These are phyloP conservation scores for Chaetomiaceae sp. DNA, from an alignment of 2,329 filamentous ascomycete species.

Conservation along the genomic window DNA sequence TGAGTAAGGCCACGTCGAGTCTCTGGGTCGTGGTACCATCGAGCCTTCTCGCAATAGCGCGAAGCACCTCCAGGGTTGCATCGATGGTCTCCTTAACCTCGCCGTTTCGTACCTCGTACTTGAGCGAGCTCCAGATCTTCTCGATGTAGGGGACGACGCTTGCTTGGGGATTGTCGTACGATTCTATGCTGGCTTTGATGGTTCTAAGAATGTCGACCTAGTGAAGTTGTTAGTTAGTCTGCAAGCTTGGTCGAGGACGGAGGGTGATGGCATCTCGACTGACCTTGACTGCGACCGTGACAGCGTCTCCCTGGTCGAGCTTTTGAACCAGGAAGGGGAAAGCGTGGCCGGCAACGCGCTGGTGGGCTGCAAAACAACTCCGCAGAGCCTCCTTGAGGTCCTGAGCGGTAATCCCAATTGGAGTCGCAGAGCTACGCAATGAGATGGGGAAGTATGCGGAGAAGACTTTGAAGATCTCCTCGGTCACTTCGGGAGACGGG, in stretches of 20 bases:
- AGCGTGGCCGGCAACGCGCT: constrained; percentile 39
- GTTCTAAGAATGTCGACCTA: constrained; percentile 52
- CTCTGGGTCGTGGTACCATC: constrained; percentile 28
- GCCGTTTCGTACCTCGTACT: constrained; percentile 57
- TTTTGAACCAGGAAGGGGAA: constrained; percentile 52
- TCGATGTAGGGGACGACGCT: constrained; percentile 44
- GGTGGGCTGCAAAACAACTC: constrained; percentile 47
- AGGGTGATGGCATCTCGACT: constrained; percentile 3
- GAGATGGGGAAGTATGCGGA: constrained; percentile 58
- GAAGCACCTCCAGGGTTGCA: constrained; percentile 49
- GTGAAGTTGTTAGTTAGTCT: constrained; percentile 1
- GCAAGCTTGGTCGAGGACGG: not conserved
- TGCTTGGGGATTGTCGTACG: constrained; percentile 41
- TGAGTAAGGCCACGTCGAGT: constrained; percentile 20
- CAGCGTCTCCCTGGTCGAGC: constrained; percentile 52
- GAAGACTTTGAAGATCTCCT: constrained; percentile 48
- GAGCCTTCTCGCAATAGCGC: constrained; percentile 42
- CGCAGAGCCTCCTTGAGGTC: constrained; percentile 49
- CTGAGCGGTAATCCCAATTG: constrained; percentile 47
- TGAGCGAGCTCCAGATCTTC: constrained; percentile 54
- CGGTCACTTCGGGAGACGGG: constrained; percentile 39
- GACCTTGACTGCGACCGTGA: constrained; percentile 54
- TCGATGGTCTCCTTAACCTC: constrained; percentile 53
- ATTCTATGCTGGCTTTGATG: constrained; percentile 45
- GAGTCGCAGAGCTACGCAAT: constrained; percentile 44